Evolutionary conservation across 345 rosid genomes (phyloP).

Genomic region (Melastoma malabathricum): DNA sequence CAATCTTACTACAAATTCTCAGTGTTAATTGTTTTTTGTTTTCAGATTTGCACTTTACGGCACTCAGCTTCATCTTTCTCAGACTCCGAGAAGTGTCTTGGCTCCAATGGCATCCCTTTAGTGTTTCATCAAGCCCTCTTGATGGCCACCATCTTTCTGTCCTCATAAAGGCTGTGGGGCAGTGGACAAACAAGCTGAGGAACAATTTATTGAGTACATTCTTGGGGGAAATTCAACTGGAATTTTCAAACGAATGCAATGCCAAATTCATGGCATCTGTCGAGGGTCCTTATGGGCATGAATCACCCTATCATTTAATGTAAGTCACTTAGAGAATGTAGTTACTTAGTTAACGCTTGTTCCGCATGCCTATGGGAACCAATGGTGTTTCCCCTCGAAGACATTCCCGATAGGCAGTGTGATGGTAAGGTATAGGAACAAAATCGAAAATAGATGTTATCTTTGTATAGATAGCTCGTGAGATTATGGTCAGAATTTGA

Average conservation of each 20-base stretch:
- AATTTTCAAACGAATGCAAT: slow-evolving; percentile 2
- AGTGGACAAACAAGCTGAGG: slow-evolving; percentile 30
- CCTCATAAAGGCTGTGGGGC: slow-evolving; percentile 30
- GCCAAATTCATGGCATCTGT: slow-evolving; percentile 21
- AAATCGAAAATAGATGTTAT: too few relatives aligned
- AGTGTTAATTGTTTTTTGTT: background rate
- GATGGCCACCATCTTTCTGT: slow-evolving; percentile 31
- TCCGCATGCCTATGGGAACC: too few relatives aligned
- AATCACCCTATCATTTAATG: slow-evolving; percentile 29
- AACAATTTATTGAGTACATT: slow-evolving; percentile 6
- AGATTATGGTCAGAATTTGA: too few relatives aligned
- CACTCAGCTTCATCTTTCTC: slow-evolving; percentile 35
- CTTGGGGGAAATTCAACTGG: background rate
- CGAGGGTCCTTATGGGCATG: slow-evolving; percentile 48
- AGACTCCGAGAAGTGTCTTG: slow-evolving; percentile 24
- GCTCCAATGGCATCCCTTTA: slow-evolving; percentile 48
- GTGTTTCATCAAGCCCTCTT: slow-evolving; percentile 34
- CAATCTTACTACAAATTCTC: background rate
- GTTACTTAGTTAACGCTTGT: too few relatives aligned
- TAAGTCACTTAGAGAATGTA: slow-evolving; percentile 10
- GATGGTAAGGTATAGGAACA: too few relatives aligned
- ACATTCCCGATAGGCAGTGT: too few relatives aligned
- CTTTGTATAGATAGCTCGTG: too few relatives aligned
- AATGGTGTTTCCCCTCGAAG: too few relatives aligned
- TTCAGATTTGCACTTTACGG: slow-evolving; percentile 28